phyloP scores from a whole-genome alignment of 352 stramenopile genomes.

The Halophytophthora polymorphica region DNA sequence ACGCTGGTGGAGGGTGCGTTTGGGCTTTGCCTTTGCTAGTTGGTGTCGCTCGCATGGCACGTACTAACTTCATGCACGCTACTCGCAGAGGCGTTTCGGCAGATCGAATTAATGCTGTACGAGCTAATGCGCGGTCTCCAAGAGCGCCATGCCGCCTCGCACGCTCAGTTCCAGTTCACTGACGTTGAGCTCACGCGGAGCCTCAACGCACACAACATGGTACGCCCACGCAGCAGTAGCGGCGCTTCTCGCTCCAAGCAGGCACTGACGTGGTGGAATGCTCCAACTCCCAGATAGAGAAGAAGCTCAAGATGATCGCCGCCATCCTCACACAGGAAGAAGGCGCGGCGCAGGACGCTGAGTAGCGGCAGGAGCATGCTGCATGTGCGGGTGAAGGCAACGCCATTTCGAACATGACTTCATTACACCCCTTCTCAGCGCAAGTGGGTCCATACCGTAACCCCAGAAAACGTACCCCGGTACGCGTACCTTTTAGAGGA shows the following conservation, averaged over 20 bases:
- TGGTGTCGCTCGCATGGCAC: too few species aligned
- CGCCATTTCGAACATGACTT: too few species aligned
- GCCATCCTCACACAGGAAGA: slow-evolving; percentile 38
- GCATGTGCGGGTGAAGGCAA: too few species aligned
- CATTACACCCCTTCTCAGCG: too few species aligned
- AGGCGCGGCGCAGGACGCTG: slow-evolving; percentile 19
- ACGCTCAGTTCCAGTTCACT: slow-evolving; percentile 29
- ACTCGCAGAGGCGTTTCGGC: slow-evolving; percentile 30
- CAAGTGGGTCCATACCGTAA: too few species aligned
- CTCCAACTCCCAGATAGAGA: slow-evolving; percentile 33
- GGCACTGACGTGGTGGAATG: neutral
- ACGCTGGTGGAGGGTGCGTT: slow-evolving; percentile 45
- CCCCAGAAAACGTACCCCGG: too few species aligned
- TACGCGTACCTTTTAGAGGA: too few species aligned
- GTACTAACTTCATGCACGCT: neutral
- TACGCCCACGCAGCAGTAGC: slow-evolving; percentile 5
- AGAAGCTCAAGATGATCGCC: slow-evolving; percentile 55
- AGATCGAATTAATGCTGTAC: slow-evolving; percentile 44
- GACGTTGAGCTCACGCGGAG: slow-evolving; percentile 25
- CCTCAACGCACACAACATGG: slow-evolving; percentile 31
- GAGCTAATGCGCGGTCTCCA: slow-evolving; percentile 36
- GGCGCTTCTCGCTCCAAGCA: neutral
- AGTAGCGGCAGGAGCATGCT: slow-evolving; percentile 16
- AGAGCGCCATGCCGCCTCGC: slow-evolving; percentile 32
- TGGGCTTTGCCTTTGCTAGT: too few species aligned